Evolutionary conservation across 2,329 filamentous ascomycete genomes (phyloP).

Genomic region (Dactylella cylindrospora): DNA sequence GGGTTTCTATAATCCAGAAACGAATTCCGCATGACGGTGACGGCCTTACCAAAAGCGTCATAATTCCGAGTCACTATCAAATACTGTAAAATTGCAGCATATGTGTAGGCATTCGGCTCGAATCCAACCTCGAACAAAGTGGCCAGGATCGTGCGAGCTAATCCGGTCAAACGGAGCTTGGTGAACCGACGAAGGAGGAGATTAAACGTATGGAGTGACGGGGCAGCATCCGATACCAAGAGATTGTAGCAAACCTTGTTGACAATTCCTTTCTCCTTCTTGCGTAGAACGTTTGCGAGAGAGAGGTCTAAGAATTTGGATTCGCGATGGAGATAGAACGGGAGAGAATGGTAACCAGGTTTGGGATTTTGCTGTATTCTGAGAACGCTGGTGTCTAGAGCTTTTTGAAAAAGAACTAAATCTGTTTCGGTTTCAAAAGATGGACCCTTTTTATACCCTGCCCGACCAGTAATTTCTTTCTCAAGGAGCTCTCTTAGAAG

Average conservation of each 20-base stretch:
- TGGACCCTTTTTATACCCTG: slow-evolving; percentile 17
- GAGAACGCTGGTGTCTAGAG: slow-evolving; percentile 18
- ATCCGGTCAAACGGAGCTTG: slow-evolving; percentile 25
- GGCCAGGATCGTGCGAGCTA: slow-evolving; percentile 28
- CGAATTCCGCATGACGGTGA: slow-evolving; percentile 29
- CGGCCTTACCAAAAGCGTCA: slow-evolving; percentile 35
- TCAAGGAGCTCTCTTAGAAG: slow-evolving; percentile 22
- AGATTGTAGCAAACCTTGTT: slow-evolving; percentile 43
- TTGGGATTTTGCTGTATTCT: slow-evolving; percentile 18
- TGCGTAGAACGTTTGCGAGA: slow-evolving; percentile 8
- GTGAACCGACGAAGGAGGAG: slow-evolving; percentile 36
- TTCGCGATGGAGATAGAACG: slow-evolving; percentile 36
- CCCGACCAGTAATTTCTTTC: not conserved
- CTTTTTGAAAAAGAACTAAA: slow-evolving; percentile 15
- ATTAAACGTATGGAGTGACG: slow-evolving; percentile 33
- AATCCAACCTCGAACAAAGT: slow-evolving; percentile 30
- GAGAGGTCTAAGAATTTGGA: slow-evolving; percentile 24
- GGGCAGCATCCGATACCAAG: slow-evolving; percentile 35
- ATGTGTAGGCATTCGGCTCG: slow-evolving; percentile 31
- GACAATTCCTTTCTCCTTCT: slow-evolving; percentile 5
- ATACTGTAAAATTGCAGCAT: slow-evolving; percentile 34
- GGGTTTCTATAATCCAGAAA: slow-evolving; percentile 36
- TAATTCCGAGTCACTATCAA: slow-evolving; percentile 30
- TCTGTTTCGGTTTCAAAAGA: slow-evolving; percentile 8
- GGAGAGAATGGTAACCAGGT: slow-evolving; percentile 24